A percentile compares a stretch with the other conserved stretches of the same genome.
These are phyloP conservation scores for Kodamaea anthophila DNA, from an alignment of 1,139 yeast species.

Conservation along the genomic window DNA sequence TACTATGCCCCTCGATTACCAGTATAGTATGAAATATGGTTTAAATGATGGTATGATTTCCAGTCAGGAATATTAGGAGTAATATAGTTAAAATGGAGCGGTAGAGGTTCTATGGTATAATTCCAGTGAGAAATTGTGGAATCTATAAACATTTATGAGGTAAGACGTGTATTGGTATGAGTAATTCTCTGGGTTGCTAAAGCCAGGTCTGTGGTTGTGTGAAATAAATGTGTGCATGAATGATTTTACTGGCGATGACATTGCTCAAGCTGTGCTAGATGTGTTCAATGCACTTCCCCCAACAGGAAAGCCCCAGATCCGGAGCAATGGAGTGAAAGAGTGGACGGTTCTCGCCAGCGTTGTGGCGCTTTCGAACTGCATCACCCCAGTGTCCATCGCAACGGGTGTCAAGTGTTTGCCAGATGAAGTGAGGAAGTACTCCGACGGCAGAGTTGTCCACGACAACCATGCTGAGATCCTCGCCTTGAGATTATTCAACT, in stretches of 20 bases:
- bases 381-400: constrained; percentile 46
- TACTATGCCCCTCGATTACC: too few relatives aligned
- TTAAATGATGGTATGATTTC: too few relatives aligned
- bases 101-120: too few relatives aligned
- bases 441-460: constrained; percentile 62
- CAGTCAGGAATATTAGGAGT: too few relatives aligned
- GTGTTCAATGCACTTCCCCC: constrained; percentile 15
- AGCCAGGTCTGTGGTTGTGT: too few relatives aligned
- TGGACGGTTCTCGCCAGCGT: constrained; percentile 84
- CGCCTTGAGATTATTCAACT: constrained; percentile 62
- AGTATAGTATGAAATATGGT: too few relatives aligned
- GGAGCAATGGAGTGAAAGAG: constrained; percentile 63
- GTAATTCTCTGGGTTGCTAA: too few relatives aligned
- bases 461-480: constrained; percentile 89
- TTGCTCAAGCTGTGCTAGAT: constrained; percentile 13
- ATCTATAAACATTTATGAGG: too few relatives aligned
- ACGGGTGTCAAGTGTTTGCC: constrained; percentile 86
- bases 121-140: too few relatives aligned
- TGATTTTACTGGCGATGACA: constrained; percentile 7
- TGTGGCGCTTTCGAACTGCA: constrained; percentile 36
- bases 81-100: too few relatives aligned
- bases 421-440: constrained; percentile 32
- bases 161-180: too few relatives aligned
- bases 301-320: constrained; percentile 50
- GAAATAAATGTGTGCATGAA: too few relatives aligned